Base-by-base conservation (phyloP, 2,329 filamentous ascomycete species). In the Curvularia hawaiiensis region DNA sequence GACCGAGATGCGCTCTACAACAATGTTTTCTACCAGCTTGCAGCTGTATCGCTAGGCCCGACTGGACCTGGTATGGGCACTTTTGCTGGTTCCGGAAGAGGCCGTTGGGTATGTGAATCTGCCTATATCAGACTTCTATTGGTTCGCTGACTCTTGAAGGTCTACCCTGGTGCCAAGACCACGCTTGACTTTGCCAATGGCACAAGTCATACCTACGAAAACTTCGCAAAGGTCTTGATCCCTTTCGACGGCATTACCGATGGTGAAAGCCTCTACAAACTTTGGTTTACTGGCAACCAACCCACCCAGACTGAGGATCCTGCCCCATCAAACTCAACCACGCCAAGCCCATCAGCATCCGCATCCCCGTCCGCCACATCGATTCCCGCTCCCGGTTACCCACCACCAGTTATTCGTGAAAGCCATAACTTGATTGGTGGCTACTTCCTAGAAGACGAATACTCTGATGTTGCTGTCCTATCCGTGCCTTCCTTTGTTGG, bases 1-100 rank as follows among this genome's bases (percentile, higher is more conserved):
- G 85, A 87, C 61, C 78, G 77, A 1, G 85, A 87, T 72, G 84
- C 84, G 26, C 76, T 85, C 59, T 88, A 82, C 73, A 82, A 81
- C 69, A 79, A 79, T 52, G 65, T 81, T 9, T 82, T 82, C 65
- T 81, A 81, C 56, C 70, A 78, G 30, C 70, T 81, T 16, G 76
- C 77, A 0, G 74, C 76, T n/a, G 31, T 47, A 16, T 47, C 44
- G 2, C 44, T 47, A 18, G 44, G 44, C 11, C 44, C 44, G 2
- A 24, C 18, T 22, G 44, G 44, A 31, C 8, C 44, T 31, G 44
- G 44, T 14, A 47, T 47, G 3, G 80, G 80, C 3, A 79, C 77
- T 0, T 82, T 82, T 61, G 68, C 75, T 7, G 79, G 79, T 2
- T 75, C 76, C 56, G 79, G 79, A 28, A 70, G 78, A 47, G 79